Evolutionary conservation across 2,329 filamentous ascomycete species (phyloP), one percentile per base, ranked within the genome.

Genomic region (Cytospora mali): DNA sequence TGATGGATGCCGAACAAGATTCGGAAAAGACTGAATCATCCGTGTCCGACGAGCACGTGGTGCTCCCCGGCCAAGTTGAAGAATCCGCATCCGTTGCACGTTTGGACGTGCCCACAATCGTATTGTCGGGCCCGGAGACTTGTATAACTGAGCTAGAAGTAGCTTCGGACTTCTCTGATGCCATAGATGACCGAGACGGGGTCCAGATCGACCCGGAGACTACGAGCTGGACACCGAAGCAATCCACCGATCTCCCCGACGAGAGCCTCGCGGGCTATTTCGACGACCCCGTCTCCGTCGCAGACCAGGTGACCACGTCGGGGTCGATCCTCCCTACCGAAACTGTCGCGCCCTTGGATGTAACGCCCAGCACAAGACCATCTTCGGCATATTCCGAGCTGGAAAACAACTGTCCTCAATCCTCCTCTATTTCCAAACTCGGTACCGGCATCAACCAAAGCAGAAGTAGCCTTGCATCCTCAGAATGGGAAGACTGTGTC

Each of bases 401-500:
- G 27, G 52, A 42, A 5, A 51, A 27, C 18, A 10, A 27, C 14
- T 57, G 42, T 5, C 56, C 58, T 3, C 55, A 61, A 6, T 60
- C 60, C 7, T 31, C 58, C 21, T 54, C 56, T 21, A 50, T 58
- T 31, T 58, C 55, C 23, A 27, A 33, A 21, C n/a, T 53, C 18
- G 28, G 54, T 28, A 48, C 42, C 23, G 16, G 29, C 23, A 39
- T 27, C 39, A 50, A 54, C 25, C 7, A 39, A 2, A 57, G 50
- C 50, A 62, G 51, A n/a, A 28, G 55, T 25, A 62, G 59, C 55
- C 48, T 48, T 31, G 58, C 51, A 16, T 58, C 50, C 4, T 69
- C 67, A 0, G 58, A 64, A 23, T 69, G 68, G 68, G 68, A 67
- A 53, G 68, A 70, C 55, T 62, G 52, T n/a, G 49, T 51, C 21